These are phyloP conservation scores for Aphanocladium album DNA, from an alignment of 2,329 filamentous ascomycete genomes.

Conservation along the genomic window DNA sequence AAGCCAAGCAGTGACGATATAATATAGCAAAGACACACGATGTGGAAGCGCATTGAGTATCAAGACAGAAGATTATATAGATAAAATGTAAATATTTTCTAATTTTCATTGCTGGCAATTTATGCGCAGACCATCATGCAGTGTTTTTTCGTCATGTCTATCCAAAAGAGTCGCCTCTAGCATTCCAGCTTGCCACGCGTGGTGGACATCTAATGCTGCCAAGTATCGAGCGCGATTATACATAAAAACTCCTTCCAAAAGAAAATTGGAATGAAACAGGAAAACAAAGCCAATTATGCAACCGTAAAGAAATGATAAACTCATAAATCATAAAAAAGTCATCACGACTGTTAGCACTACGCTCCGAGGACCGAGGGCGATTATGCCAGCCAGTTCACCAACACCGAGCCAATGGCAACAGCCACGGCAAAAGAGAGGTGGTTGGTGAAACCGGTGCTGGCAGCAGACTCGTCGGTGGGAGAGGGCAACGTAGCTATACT, in stretches of 20 bases:
- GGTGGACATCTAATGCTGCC: slow-evolving; percentile 1
- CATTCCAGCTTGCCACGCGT: background rate
- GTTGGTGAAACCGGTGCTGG: background rate
- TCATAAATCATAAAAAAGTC: slow-evolving; percentile 11
- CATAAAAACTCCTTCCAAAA: slow-evolving; percentile 7
- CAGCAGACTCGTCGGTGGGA: slow-evolving; percentile 3
- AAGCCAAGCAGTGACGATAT: background rate
- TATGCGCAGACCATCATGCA: background rate
- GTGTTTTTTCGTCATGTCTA: slow-evolving; percentile 5
- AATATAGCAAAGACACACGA: background rate
- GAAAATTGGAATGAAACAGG: background rate
- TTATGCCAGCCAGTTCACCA: slow-evolving; percentile 8
- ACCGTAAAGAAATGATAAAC: slow-evolving; percentile 5
- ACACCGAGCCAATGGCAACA: background rate
- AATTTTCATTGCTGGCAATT: background rate
- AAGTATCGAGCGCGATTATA: background rate
- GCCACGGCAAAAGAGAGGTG: slow-evolving; percentile 3
- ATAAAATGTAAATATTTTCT: slow-evolving; percentile 4
- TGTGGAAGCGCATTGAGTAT: background rate
- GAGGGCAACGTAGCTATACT: slow-evolving; percentile 11
- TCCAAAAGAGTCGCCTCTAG: slow-evolving; percentile 9
- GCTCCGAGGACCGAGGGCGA: background rate
- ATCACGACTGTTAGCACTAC: slow-evolving; percentile 1
- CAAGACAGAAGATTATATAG: background rate
- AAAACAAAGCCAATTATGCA: background rate